phyloP scores from a whole-genome alignment of 495 filamentous ascomycete genomes.

The Mycothermus thermophilus region DNA sequence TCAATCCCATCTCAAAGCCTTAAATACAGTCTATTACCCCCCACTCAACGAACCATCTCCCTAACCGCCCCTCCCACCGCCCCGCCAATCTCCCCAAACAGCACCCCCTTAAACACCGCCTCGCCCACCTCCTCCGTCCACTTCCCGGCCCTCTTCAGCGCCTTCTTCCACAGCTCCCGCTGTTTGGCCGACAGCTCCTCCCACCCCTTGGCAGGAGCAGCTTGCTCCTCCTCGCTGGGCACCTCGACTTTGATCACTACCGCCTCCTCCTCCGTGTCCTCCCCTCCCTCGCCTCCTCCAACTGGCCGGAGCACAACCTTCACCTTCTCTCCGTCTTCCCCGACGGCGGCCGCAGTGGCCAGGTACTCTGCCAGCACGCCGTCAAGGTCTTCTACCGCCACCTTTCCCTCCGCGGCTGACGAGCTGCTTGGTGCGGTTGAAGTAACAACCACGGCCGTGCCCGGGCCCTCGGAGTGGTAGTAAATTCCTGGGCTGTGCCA shows the following conservation, averaged over 20 bases:
- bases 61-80: slow-evolving; percentile 37
- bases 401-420: too few relatives aligned
- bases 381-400: too few relatives aligned
- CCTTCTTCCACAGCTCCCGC: slow-evolving; percentile 51
- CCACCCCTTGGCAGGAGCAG: slow-evolving; percentile 42
- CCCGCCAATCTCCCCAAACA: slow-evolving; percentile 58
- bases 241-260: slow-evolving; percentile 23
- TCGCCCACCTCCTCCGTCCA: slow-evolving; percentile 63
- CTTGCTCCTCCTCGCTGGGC: slow-evolving; percentile 33
- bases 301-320: not conserved
- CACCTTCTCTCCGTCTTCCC: not conserved
- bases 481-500: slow-evolving; percentile 12
- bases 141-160: slow-evolving; percentile 53
- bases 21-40: not conserved
- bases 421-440: too few relatives aligned
- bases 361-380: not conserved
- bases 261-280: not conserved
- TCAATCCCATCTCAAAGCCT: not conserved
- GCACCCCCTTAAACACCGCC: slow-evolving; percentile 54
- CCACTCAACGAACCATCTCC: slow-evolving; percentile 2
- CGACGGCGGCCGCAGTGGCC: not conserved
- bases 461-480: slow-evolving; percentile 1
- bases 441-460: too few relatives aligned
- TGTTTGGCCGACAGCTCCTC: slow-evolving; percentile 47
- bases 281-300: not conserved